A percentile compares a stretch with the other conserved stretches of the same genome.
These are phyloP conservation scores for Papiliotrema terrestris DNA, from an alignment of 1,284 basidiomycete genomes.

Conservation along the genomic window DNA sequence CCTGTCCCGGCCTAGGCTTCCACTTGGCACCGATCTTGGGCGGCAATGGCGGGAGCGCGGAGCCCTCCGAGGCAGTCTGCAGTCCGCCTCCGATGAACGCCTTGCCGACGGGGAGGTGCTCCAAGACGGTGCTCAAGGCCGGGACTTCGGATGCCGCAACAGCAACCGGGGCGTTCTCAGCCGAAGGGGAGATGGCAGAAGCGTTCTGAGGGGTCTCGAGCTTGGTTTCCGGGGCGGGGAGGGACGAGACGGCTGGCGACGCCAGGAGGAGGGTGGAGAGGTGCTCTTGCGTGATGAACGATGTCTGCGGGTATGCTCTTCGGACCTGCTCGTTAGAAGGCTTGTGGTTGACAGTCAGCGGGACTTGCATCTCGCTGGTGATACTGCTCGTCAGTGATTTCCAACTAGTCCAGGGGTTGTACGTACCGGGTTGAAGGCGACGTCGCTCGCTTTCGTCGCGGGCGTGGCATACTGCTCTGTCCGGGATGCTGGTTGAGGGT, in stretches of 20 bases:
- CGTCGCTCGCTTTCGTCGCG: constrained; percentile 70
- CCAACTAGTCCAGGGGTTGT: not conserved
- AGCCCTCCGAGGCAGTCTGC: constrained; percentile 57
- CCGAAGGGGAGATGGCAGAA: constrained; percentile 21
- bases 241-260: constrained; percentile 68
- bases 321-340: constrained; percentile 49
- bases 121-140: constrained; percentile 57
- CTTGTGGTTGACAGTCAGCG: not conserved
- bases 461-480: constrained; percentile 81
- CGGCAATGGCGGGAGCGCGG: constrained; percentile 67
- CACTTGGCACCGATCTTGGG: constrained; percentile 60
- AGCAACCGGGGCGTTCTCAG: constrained; percentile 56
- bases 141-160: constrained; percentile 53
- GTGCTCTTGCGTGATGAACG: constrained; percentile 74
- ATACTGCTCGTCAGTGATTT: constrained; percentile 54
- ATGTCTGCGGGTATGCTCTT: constrained; percentile 82
- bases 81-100: constrained; percentile 61
- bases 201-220: constrained; percentile 40
- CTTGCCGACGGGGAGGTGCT: constrained; percentile 59
- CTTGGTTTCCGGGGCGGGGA: constrained; percentile 61
- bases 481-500: constrained; percentile 79
- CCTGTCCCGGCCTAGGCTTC: constrained; percentile 62
- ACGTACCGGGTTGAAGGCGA: constrained; percentile 39
- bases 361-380: constrained; percentile 80
- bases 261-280: constrained; percentile 78